These are phyloP conservation scores for Ganoderma multipileum DNA, from an alignment of 1,284 basidiomycete genomes.

Conservation along the genomic window DNA sequence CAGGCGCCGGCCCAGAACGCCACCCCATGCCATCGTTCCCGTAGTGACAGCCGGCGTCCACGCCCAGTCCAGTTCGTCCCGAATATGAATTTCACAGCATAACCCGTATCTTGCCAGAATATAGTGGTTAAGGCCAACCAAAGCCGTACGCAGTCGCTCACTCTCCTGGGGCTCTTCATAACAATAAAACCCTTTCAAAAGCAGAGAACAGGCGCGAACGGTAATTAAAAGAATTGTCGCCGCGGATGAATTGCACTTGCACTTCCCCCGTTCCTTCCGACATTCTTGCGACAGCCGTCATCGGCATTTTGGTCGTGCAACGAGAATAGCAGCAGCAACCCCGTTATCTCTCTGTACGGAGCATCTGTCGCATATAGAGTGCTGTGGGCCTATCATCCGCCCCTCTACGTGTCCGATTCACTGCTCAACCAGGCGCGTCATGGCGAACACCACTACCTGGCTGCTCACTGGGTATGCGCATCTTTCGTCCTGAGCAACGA, in stretches of 20 bases:
- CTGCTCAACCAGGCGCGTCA: neutral
- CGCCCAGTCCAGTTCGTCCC: no score
- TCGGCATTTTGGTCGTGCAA: neutral
- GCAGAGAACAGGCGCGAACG: neutral
- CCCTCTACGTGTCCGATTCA: neutral
- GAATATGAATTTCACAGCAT: no score
- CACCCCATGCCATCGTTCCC: slow-evolving; percentile 14
- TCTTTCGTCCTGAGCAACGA: neutral
- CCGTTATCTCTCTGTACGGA: neutral
- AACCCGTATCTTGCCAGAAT: no score
- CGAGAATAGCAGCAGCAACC: neutral
- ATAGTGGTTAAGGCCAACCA: no score
- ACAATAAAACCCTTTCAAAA: neutral
- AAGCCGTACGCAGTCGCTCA: no score
- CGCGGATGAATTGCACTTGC: neutral
- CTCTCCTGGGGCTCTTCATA: neutral
- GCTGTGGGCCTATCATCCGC: neutral
- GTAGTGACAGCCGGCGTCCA: slow-evolving; percentile 21
- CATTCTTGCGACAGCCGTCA: slow-evolving; percentile 1
- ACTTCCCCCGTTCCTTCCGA: neutral
- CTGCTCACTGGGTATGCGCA: slow-evolving; percentile 23
- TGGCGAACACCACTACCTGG: slow-evolving; percentile 20
- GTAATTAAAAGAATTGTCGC: neutral
- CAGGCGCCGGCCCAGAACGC: neutral
- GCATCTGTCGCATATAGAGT: neutral